Evolutionary conservation across 2,329 filamentous ascomycete genomes (phyloP).

Genomic region (Ophiocordyceps camponoti-saundersi): DNA sequence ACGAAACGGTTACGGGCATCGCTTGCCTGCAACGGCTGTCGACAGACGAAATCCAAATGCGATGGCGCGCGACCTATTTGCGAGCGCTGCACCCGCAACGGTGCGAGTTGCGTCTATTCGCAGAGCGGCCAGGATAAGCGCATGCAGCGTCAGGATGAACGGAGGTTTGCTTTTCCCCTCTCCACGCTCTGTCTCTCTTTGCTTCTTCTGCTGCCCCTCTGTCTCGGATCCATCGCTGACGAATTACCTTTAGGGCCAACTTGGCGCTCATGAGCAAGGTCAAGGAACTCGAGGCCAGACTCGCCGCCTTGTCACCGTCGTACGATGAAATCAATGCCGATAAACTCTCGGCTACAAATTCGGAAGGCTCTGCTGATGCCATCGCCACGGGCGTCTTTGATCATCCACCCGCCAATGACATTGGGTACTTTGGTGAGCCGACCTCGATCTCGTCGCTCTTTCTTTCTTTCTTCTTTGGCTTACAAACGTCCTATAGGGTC

Average conservation of each 20-base stretch:
- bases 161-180: constrained; percentile 3
- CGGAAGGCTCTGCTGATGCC: constrained; percentile 10
- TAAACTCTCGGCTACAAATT: background rate
- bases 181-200: background rate
- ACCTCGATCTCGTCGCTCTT: background rate
- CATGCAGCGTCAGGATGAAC: constrained; percentile 8
- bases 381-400: constrained; percentile 13
- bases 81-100: constrained; percentile 6
- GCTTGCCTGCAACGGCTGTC: constrained; percentile 8
- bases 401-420: constrained; percentile 8
- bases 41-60: constrained; percentile 10
- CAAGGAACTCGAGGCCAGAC: constrained; percentile 7
- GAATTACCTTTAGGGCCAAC: constrained; percentile 1
- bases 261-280: constrained; percentile 6
- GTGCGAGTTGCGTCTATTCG: constrained; percentile 7
- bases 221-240: background rate
- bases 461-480: too few species aligned
- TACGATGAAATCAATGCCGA: background rate
- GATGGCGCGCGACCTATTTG: constrained; percentile 7
- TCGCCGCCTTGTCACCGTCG: constrained; percentile 1
- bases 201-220: too few species aligned
- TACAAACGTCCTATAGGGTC: constrained; percentile 5
- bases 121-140: constrained; percentile 8
- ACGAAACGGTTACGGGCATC: constrained; percentile 8
- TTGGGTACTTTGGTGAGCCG: constrained; percentile 10